These are phyloP conservation scores for Lasiosphaeria miniovina DNA, from an alignment of 495 filamentous ascomycete species.

Conservation along the genomic window DNA sequence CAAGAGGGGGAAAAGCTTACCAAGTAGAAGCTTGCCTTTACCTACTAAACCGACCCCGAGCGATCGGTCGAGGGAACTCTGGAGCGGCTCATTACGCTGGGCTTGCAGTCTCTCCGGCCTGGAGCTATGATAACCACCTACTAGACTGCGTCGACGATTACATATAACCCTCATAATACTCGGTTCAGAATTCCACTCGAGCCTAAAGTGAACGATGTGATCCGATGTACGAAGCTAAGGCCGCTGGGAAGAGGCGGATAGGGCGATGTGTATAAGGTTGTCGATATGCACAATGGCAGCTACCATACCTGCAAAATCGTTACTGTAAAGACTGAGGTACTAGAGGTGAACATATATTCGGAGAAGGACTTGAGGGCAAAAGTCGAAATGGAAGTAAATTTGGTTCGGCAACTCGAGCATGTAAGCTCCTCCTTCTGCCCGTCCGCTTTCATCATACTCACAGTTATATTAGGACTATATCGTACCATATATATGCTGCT, in stretches of 20 bases:
- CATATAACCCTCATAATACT: constrained; percentile 16
- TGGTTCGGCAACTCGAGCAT: constrained; percentile 15
- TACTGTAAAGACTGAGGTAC: constrained; percentile 15
- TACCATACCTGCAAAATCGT: constrained; percentile 15
- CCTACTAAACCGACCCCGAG: constrained; percentile 13
- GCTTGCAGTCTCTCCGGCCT: constrained; percentile 12
- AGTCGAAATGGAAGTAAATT: constrained; percentile 18
- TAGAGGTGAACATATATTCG: constrained; percentile 17
- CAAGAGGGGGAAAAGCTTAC: constrained; percentile 10
- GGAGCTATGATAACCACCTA: constrained; percentile 10
- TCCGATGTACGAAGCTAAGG: constrained; percentile 14
- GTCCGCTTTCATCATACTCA: constrained; percentile 13
- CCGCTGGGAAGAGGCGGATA: constrained; percentile 14
- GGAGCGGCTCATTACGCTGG: constrained; percentile 14
- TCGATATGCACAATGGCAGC: constrained; percentile 15
- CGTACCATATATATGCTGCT: constrained; percentile 15
- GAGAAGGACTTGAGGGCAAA: constrained; percentile 18
- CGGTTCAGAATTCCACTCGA: constrained; percentile 15
- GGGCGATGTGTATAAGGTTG: constrained; percentile 18
- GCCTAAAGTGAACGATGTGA: constrained; percentile 14
- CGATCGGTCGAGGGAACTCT: constrained; percentile 14
- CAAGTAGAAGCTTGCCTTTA: constrained; percentile 13
- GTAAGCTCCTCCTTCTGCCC: constrained; percentile 12
- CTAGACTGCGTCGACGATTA: constrained; percentile 10
- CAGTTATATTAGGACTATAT: constrained; percentile 13